Evolutionary conservation across 2,329 filamentous ascomycete species (phyloP).

Genomic region (Penicillium sp.): DNA sequence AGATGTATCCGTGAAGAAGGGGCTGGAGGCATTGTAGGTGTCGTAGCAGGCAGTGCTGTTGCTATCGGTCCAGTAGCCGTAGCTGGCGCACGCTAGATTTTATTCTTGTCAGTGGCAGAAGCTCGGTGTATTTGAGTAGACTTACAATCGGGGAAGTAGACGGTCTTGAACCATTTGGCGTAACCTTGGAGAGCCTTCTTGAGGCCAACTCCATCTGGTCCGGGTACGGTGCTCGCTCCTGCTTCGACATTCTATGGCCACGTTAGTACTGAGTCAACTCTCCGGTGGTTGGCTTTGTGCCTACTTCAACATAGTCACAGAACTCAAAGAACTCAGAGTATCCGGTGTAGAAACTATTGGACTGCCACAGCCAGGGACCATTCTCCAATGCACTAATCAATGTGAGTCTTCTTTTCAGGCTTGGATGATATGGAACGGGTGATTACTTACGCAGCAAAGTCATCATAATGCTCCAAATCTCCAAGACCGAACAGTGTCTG

Average conservation of each 20-base stretch:
- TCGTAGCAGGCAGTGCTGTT: slow-evolving; percentile 54
- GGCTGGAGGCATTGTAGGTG: slow-evolving; percentile 52
- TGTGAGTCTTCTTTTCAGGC: background rate
- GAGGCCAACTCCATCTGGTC: slow-evolving; percentile 53
- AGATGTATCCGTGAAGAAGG: slow-evolving; percentile 52
- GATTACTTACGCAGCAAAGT: slow-evolving; percentile 46
- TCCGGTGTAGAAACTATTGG: slow-evolving; percentile 49
- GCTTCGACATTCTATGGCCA: slow-evolving; percentile 31
- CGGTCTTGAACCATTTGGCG: slow-evolving; percentile 53
- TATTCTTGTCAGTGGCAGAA: background rate
- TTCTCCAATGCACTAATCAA: slow-evolving; percentile 49
- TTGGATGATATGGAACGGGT: background rate
- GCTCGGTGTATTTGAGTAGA: background rate
- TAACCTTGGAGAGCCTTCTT: slow-evolving; percentile 56
- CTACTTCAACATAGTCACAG: slow-evolving; percentile 53
- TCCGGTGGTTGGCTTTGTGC: background rate
- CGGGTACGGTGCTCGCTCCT: slow-evolving; percentile 31
- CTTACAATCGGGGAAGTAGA: slow-evolving; percentile 52
- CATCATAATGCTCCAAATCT: slow-evolving; percentile 52
- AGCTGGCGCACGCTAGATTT: slow-evolving; percentile 46
- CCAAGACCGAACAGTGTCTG: slow-evolving; percentile 56
- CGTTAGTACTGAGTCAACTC: slow-evolving; percentile 1
- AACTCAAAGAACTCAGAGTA: slow-evolving; percentile 52
- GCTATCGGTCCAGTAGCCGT: slow-evolving; percentile 50
- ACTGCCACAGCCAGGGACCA: slow-evolving; percentile 61